Evolutionary conservation across 768 basidiomycete species (phyloP).

Genomic region (Podaxis pistillaris): DNA sequence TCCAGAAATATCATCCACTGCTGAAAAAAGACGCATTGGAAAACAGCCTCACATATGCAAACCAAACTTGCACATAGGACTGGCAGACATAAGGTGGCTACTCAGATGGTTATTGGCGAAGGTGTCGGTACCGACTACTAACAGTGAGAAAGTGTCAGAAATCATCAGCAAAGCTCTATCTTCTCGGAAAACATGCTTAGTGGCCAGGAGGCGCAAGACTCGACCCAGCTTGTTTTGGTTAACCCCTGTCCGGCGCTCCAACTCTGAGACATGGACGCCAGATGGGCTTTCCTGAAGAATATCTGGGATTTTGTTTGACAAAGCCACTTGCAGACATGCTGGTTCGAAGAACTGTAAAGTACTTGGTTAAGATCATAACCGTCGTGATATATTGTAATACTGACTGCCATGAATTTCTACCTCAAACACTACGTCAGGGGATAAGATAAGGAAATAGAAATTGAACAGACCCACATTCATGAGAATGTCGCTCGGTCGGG

Average conservation of each 20-base stretch:
- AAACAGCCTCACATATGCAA: constrained; percentile 20
- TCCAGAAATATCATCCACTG: too few species aligned
- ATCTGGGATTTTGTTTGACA: constrained; percentile 32
- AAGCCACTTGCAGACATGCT: constrained; percentile 28
- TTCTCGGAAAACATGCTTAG: constrained; percentile 37
- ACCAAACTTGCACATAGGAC: constrained; percentile 25
- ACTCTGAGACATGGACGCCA: constrained; percentile 31
- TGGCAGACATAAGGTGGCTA: constrained; percentile 26
- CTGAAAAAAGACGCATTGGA: neutral
- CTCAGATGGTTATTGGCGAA: constrained; percentile 44
- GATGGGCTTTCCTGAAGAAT: constrained; percentile 27
- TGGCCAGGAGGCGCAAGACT: constrained; percentile 32
- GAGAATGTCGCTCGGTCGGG: constrained; percentile 23
- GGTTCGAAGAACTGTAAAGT: constrained; percentile 23
- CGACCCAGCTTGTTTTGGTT: constrained; percentile 32
- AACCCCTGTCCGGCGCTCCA: constrained; percentile 25
- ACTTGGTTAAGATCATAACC: neutral
- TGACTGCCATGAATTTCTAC: neutral
- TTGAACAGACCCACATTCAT: constrained; percentile 22
- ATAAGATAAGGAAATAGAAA: neutral
- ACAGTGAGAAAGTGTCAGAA: constrained; percentile 15
- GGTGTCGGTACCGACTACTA: constrained; percentile 32
- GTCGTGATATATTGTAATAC: too few species aligned
- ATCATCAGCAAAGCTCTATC: constrained; percentile 19
- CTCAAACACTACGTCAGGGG: neutral